Evolutionary conservation across 306 rosid species (phyloP), one percentile per base, ranked within the genome.

Genomic region (Medicago ruthenica): DNA sequence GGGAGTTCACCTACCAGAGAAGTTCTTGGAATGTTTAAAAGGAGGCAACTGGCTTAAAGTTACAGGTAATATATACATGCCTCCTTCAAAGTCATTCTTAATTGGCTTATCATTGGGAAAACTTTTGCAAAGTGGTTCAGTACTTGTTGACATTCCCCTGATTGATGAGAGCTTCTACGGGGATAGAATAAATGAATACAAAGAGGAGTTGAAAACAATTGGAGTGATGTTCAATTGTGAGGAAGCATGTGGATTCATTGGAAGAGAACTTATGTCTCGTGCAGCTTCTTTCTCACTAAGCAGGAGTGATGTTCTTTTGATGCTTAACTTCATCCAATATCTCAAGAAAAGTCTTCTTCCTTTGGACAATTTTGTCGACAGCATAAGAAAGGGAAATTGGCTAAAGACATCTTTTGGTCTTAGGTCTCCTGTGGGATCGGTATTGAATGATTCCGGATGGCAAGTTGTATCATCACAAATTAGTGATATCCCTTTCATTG

Each of bases 201-300:
- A 73, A 76, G 92, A 83, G 37, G 98, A 87, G 86, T 82, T 93
- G 31, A 86, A 84, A 59, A 75, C 74, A 47, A 9, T 89, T 71
- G 98, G 98, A 40, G 96, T 93, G 67, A 89, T 85, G 93, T 82
- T 83, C 67, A 87, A 86, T 6, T 88, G 69, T 53, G 84, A 67
- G 16, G 89, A 93, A 86, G 97, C 95, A 3, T 85, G 96, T 70
- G 9, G 27, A 7, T 89, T 80, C 81, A 85, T 93, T 40, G 96
- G 96, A 21, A 71, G 74, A 4, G 86, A 83, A 68, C 90, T 93
- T 3, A 89, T 89, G 98, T 72, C 87, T 34, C 85, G 79, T 8
- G 92, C 90, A 48, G 70, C 69, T 39, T 67, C 71, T 9, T 83
- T 73, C 76, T 69, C 83, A 70, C 64, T 91, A 27, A 79, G 75